Evolutionary conservation across 441 rosid genomes (phyloP).

Genomic region (Raphanus hybrid): DNA sequence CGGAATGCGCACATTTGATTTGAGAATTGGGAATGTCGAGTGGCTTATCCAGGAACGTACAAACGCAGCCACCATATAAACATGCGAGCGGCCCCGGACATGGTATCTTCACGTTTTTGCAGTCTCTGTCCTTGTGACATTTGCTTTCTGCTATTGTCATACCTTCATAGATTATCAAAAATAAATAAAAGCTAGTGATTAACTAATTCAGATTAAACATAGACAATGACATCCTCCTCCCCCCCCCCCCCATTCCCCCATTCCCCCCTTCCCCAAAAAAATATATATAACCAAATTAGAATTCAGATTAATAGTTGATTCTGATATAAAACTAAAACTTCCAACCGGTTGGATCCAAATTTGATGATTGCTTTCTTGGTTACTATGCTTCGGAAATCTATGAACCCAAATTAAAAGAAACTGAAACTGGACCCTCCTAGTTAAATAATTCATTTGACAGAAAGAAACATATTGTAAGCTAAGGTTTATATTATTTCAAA

Average conservation of each 20-base stretch:
- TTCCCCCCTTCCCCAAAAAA: not conserved
- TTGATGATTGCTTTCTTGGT: not conserved
- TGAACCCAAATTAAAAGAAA: not conserved
- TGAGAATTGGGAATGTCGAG: not conserved
- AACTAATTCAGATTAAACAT: not conserved
- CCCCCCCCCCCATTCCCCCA: not conserved
- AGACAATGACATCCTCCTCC: not conserved
- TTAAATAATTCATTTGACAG: not conserved
- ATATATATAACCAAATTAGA: not conserved
- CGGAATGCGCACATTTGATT: not conserved
- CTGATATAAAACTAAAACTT: not conserved
- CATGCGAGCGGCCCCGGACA: constrained; percentile 18
- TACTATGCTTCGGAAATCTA: not conserved
- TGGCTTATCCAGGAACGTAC: constrained; percentile 6
- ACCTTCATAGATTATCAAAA: constrained; percentile 9
- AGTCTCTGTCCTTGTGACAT: not conserved
- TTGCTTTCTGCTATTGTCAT: constrained; percentile 8
- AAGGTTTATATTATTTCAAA: not conserved
- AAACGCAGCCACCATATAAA: not conserved
- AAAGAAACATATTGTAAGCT: not conserved
- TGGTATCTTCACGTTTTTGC: not conserved
- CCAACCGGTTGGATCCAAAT: not conserved
- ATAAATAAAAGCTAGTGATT: not conserved
- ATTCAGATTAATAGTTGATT: not conserved
- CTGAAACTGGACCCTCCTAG: not conserved